Conservation (phyloP, 192 early-diverging fungal species). For the Dimargaris xerosporica region DNA sequence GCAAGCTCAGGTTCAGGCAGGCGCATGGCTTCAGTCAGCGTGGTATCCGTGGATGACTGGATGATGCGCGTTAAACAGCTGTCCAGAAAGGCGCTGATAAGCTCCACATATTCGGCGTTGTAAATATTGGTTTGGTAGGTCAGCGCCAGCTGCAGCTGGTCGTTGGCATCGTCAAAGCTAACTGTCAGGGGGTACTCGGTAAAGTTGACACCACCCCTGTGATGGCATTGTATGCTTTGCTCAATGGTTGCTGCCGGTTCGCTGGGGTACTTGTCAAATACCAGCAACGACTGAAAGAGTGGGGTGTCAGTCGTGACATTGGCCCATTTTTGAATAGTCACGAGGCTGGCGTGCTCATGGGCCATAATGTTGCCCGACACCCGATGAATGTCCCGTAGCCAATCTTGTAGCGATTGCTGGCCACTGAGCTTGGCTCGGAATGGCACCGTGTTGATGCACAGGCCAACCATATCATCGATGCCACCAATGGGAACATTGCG, state of each 20-base stretch:
- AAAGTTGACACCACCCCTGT: neutral
- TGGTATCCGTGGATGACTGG: neutral
- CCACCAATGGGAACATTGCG: neutral
- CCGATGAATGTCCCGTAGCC: neutral
- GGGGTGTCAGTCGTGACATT: neutral
- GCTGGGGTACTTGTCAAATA: neutral
- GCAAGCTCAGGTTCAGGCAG: neutral
- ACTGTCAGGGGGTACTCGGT: conserved; percentile 5
- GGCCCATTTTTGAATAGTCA: neutral
- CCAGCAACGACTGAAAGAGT: neutral
- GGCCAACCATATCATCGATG: neutral
- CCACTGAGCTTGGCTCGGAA: neutral
- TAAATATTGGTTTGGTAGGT: neutral
- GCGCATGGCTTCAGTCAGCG: too few relatives aligned
- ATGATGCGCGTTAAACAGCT: neutral
- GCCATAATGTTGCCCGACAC: neutral
- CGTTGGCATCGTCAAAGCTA: neutral
- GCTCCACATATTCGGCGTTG: neutral
- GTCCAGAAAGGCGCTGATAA: neutral
- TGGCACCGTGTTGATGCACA: conserved; percentile 3
- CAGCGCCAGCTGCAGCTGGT: neutral
- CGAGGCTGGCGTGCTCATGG: neutral
- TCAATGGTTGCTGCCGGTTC: too few relatives aligned
- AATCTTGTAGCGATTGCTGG: neutral
- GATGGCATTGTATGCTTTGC: neutral